Conservation (phyloP, 768 basidiomycete genomes). For the Boletus vermiculosoides region DNA sequence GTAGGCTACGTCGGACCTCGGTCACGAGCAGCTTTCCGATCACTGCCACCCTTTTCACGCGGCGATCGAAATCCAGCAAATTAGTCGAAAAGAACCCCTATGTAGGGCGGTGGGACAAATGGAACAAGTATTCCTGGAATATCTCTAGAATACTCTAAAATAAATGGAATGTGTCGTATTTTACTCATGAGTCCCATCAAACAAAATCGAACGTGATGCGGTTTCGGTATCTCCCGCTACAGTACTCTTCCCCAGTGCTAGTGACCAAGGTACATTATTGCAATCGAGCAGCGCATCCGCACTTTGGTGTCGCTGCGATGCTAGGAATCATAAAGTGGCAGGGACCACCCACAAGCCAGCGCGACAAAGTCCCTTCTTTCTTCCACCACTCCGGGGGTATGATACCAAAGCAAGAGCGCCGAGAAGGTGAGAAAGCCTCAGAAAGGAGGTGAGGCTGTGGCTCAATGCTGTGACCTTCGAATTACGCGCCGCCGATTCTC, state of each 20-base stretch:
- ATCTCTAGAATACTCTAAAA: too few species aligned
- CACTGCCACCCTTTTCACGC: slow-evolving; percentile 13
- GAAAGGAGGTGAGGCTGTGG: too few species aligned
- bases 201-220: not conserved
- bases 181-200: too few species aligned
- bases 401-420: not conserved
- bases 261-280: not conserved
- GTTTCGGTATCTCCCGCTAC: too few species aligned
- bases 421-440: too few species aligned
- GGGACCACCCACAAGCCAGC: not conserved
- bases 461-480: too few species aligned
- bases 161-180: not conserved
- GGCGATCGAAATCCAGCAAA: slow-evolving; percentile 18
- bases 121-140: too few species aligned
- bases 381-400: not conserved
- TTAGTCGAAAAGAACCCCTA: not conserved
- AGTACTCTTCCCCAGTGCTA: too few species aligned
- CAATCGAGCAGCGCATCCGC: not conserved
- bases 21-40: slow-evolving; percentile 1
- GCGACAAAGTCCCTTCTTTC: not conserved
- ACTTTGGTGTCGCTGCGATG: not conserved
- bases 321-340: not conserved
- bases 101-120: too few species aligned
- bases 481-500: too few species aligned
- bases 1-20: not conserved